Evolutionary conservation across 1,284 basidiomycete genomes (phyloP).

Genomic region (Agroathelia rolfsii): DNA sequence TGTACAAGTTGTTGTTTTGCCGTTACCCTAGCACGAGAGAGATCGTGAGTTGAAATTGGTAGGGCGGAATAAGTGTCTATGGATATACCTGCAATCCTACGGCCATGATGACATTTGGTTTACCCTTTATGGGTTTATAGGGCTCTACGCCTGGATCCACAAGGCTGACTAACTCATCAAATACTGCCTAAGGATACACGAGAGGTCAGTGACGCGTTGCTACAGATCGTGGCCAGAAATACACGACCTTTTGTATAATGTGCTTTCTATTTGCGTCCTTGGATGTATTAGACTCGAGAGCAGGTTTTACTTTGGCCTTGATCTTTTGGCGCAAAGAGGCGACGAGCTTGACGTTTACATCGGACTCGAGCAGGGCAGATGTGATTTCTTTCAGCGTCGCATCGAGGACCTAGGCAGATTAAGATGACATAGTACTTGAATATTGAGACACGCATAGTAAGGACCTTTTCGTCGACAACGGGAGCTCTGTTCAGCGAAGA

Average conservation of each 20-base stretch:
- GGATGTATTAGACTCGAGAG: conserved; percentile 67
- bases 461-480: conserved; percentile 82
- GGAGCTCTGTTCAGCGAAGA: conserved; percentile 82
- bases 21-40: conserved; percentile 95
- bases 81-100: conserved; percentile 79
- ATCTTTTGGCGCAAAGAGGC: conserved; percentile 82
- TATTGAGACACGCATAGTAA: conserved; percentile 11
- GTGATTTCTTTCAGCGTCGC: conserved; percentile 92
- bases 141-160: conserved; percentile 93
- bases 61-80: conserved; percentile 7
- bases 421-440: conserved; percentile 8
- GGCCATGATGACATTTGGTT: conserved; percentile 94
- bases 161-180: conserved; percentile 90
- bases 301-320: conserved; percentile 75
- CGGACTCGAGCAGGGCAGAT: conserved; percentile 87
- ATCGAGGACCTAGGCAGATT: conserved; percentile 69
- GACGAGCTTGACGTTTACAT: conserved; percentile 98
- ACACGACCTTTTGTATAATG: conserved; percentile 75
- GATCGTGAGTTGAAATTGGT: no score
- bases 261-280: conserved; percentile 80
- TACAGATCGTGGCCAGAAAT: conserved; percentile 2
- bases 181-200: conserved; percentile 65
- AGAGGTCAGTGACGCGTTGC: conserved; percentile 7
- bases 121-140: conserved; percentile 95
- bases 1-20: conserved; percentile 97